Evolutionary conservation across 1,139 yeast species (phyloP), one percentile per base, ranked within the genome.

Genomic region (Candida tropicalis): DNA sequence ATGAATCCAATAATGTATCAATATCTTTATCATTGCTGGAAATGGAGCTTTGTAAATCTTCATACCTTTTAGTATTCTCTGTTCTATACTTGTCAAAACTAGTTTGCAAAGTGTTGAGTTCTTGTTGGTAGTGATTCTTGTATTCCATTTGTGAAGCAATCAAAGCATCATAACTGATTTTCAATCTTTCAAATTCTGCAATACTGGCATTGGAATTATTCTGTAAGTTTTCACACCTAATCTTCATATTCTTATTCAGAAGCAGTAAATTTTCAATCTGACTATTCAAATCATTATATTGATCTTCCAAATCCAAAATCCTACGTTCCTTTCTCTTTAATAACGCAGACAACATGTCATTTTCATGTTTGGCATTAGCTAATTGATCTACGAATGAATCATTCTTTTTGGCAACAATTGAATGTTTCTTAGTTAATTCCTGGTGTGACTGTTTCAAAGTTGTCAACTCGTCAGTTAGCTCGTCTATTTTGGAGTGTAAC

Each of bases 341-440:
- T 50, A 83, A 61, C 0, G 87, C 82, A 52, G 75, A 79, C 35
- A 83, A 70, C 67, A 83, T 82, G 54, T 84, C 87, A 53, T 81
- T 81, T 54, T 84, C 88, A 57, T 83, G 88, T 59, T 82, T 84
- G 25, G 84, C 70, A 53, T 83, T 84, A 33, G 87, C 83, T 50
- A 82, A 64, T 57, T 81, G 87, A 55, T 85, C 91, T 35, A 81
- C 73, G 46, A 80, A 69, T 45, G 78, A 77, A 38, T 82, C 84
- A 48, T 83, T 80, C 55, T 79, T 75, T 44, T 73, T 70, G 41
- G 73, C 63, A 22, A 73, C 62, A 16, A 74, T 62, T 23, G 73
- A 69, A 50, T 72, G 66, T 52, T 81, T 81, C 56, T 77, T 78
- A 56, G 68, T 70, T 56, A 68, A 64, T 39, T 66, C 75, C 39